Evolutionary conservation across 2,329 filamentous ascomycete species (phyloP).

Genomic region (Metarhizium rileyi): DNA sequence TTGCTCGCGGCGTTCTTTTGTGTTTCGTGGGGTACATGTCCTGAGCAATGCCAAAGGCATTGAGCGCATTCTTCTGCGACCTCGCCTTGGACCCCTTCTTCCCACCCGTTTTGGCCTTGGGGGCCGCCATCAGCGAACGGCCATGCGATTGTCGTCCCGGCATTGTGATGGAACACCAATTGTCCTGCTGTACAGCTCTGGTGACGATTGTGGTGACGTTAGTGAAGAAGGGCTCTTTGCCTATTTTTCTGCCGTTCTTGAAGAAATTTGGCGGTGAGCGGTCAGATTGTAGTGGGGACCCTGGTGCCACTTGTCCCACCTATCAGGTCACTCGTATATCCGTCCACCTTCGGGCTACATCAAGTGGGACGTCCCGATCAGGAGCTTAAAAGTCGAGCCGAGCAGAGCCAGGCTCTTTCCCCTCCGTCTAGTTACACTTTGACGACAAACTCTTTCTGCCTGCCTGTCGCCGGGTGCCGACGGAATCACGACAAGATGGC

Average conservation of each 20-base stretch:
- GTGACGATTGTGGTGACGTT: background rate
- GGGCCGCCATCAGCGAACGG: slow-evolving; percentile 34
- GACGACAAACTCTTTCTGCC: background rate
- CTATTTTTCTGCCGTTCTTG: slow-evolving; percentile 21
- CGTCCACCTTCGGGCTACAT: background rate
- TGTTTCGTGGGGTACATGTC: slow-evolving; percentile 38
- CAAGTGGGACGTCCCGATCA: too few species aligned
- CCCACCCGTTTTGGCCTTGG: slow-evolving; percentile 21
- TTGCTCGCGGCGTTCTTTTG: slow-evolving; percentile 38
- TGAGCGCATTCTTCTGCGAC: slow-evolving; percentile 40
- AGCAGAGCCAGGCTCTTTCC: background rate
- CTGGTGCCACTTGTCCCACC: slow-evolving; percentile 13
- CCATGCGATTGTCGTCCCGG: slow-evolving; percentile 51
- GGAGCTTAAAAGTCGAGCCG: background rate
- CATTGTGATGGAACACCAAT: slow-evolving; percentile 28
- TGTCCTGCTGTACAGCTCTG: background rate
- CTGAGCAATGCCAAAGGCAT: slow-evolving; percentile 48
- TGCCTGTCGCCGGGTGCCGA: background rate
- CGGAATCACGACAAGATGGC: slow-evolving; percentile 23
- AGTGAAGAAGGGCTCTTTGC: slow-evolving; percentile 2
- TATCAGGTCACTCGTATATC: slow-evolving; percentile 20
- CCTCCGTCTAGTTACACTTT: too few species aligned
- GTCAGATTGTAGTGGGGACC: slow-evolving; percentile 16
- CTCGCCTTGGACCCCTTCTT: slow-evolving; percentile 37
- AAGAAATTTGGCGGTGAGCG: slow-evolving; percentile 22